Evolutionary conservation across 208 protist species (phyloP), one percentile per base, ranked within the genome.

Genomic region (Angomonas deanei): DNA sequence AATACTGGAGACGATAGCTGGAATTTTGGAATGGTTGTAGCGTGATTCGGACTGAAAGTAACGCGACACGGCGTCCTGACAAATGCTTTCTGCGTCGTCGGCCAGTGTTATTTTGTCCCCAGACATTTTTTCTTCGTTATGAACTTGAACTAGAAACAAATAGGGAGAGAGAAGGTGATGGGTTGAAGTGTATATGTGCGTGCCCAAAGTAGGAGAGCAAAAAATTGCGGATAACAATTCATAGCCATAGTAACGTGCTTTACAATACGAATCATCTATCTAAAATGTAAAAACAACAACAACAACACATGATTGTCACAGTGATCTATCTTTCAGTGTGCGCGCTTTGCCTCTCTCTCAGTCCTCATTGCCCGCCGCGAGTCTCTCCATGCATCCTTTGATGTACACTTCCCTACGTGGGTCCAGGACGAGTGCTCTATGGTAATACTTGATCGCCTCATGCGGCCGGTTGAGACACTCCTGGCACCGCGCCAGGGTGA

Each of bases 401-500:
- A 91, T 72, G 58, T 83, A 88, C 38, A 61, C 78, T 23, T 77
- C 80, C 5, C 82, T 66, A 19, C 81, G 86, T 13, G 86, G 84
- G 62, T 94, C 89, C 23, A 97, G 72, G 30, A 78, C 72, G 65
- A 88, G 82, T 27, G 80, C 93, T 31, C 61, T 74, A 56, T 86
- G 77, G 52, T 90, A 93, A 62, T 83, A 66, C 50, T 70, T 36
- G 31, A 92, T 58, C 30, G 89, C 89, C 38, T 82, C 53, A 11
- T 78, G 64, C 13, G 76, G 49, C 1, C 77, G 50, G 1, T 76
- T 74, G 56, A 86, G 63, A 17, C 69, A 66, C 46, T 84, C 68
- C 62, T 84, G 68, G 53, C 91, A 88, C 61, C 91, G 88, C 31
- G 86, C 94, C 23, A 97, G 73, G 13, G 93, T 76, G 32, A 97